A percentile compares a stretch with the other conserved stretches of the same genome.
These are phyloP conservation scores for Strobilomyces confusus DNA, from an alignment of 768 basidiomycete genomes.

Conservation along the genomic window DNA sequence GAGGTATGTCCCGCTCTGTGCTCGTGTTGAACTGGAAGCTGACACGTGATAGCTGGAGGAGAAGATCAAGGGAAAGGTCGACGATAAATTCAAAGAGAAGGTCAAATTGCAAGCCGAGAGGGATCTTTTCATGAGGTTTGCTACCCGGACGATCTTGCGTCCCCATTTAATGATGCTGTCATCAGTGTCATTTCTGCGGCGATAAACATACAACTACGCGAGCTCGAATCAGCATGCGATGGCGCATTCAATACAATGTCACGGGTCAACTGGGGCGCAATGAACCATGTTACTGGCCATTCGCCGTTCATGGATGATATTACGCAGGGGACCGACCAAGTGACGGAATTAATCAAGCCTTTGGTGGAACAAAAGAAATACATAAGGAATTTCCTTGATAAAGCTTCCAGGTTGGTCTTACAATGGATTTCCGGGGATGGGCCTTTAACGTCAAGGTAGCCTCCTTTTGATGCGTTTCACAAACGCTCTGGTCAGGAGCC, in stretches of 20 bases:
- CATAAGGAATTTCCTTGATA: conserved; percentile 88
- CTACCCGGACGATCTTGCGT: background rate
- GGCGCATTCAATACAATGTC: conserved; percentile 72
- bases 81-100: conserved; percentile 70
- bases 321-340: conserved; percentile 66
- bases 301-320: conserved; percentile 80
- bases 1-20: conserved; percentile 49
- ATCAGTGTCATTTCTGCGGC: conserved; percentile 78
- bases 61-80: conserved; percentile 79
- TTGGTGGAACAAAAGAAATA: conserved; percentile 95
- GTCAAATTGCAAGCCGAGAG: conserved; percentile 81
- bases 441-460: conserved; percentile 36
- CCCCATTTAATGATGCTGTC: background rate
- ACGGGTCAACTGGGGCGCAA: conserved; percentile 71
- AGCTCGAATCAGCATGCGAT: conserved; percentile 84
- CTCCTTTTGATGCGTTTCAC: conserved; percentile 85
- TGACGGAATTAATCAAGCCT: conserved; percentile 72
- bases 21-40: background rate
- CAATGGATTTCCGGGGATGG: background rate
- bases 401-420: conserved; percentile 72
- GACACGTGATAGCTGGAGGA: conserved; percentile 71
- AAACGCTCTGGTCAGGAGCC: conserved; percentile 81
- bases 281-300: conserved; percentile 83
- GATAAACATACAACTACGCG: conserved; percentile 73
- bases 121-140: conserved; percentile 85